phyloP scores from a whole-genome alignment of 1,284 basidiomycete genomes.

The Microbotryum silenes-acaulis region DNA sequence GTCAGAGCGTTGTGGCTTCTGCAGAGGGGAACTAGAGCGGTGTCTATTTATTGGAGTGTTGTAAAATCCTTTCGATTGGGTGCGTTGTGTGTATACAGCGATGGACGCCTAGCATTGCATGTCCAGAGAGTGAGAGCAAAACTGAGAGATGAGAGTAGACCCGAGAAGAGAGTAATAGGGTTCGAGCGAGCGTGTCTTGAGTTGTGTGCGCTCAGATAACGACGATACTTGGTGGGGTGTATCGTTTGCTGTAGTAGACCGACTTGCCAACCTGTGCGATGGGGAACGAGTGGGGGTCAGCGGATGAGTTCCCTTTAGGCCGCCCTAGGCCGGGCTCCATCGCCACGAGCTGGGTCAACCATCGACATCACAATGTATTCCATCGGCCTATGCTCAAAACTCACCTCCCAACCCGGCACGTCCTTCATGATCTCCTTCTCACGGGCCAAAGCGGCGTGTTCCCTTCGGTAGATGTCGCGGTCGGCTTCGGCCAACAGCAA shows the following conservation, averaged over 20 bases:
- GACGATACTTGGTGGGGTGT: conserved; percentile 54
- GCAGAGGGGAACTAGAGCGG: no score
- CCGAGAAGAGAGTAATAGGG: no score
- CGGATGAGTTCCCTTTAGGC: neutral
- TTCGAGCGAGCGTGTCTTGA: no score
- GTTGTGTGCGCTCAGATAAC: conserved; percentile 39
- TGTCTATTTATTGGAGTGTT: no score
- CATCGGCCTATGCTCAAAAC: no score
- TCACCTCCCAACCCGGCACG: conserved; percentile 86
- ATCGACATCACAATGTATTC: no score
- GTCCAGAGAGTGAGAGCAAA: no score
- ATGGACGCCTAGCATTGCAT: no score
- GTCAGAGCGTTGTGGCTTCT: no score
- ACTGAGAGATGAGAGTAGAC: no score
- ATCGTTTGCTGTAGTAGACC: conserved; percentile 76
- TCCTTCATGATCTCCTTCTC: conserved; percentile 95
- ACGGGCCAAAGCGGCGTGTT: conserved; percentile 66
- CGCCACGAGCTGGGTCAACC: neutral
- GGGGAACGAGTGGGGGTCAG: conserved; percentile 2
- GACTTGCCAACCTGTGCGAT: conserved; percentile 60
- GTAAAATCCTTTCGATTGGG: no score
- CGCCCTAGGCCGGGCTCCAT: neutral
- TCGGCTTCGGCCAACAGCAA: conserved; percentile 43
- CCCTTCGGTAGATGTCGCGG: conserved; percentile 55
- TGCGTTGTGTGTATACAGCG: no score